Evolutionary conservation across 2,329 filamentous ascomycete genomes (phyloP), one percentile per base, ranked within the genome.

Genomic region (Talaromyces marneffei): DNA sequence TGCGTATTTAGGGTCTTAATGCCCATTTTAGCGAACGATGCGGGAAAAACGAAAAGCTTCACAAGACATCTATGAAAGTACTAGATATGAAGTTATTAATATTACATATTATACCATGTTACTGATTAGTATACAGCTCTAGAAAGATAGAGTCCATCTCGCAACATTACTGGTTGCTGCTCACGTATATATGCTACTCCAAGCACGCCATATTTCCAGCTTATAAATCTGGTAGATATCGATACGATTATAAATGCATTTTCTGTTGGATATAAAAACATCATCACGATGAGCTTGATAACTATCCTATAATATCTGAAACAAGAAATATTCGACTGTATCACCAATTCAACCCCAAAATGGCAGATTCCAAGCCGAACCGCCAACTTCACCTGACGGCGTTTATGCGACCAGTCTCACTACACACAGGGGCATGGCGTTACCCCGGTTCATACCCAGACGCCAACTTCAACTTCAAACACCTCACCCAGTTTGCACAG

Each of bases 321-420:
- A 33, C 8, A 48, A 5, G 2, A 16, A 3, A 25, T 9, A 23
- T 10, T 3, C 5, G 27, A 14, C 4, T 23, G 25, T 57, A 23
- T 37, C 31, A n/a, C 16, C 4, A 44, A n/a, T 18, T 18, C 9
- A 18, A 20, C 23, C 16, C 10, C 20, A 39, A 61, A 12, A 61
- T 61, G 59, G 20, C 59, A 18, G 52, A 57, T 2, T 46, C 59
- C 14, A 42, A 60, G 42, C 35, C 29, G 7, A 50, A 61, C 4
- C 71, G 69, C 58, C 68, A 80, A 63, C 70, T 84, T 5, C 82
- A 85, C 64, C 76, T 85, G 3, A 84, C 83, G 2, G 83, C 82
- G 0, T 85, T 85, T 63, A 85, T 85, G 82, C 79, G 83, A 18
- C 83, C 82, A 0, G 81, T 85, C 1, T 81, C 77, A 50, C 71